Evolutionary conservation across 768 basidiomycete genomes (phyloP), one percentile per base, ranked within the genome.

Genomic region (Suillus plorans): DNA sequence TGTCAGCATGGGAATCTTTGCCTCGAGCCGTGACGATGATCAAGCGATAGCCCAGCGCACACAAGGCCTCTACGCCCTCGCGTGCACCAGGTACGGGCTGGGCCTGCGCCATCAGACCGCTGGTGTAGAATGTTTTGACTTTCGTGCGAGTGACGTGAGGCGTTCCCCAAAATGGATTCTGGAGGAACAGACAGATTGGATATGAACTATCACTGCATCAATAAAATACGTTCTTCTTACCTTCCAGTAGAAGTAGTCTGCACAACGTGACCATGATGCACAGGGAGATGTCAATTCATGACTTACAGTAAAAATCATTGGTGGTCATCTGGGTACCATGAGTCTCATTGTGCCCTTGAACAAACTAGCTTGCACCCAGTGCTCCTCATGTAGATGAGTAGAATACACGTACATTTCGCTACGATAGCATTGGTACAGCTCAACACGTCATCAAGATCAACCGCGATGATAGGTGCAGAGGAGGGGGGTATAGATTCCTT

Each of bases 221-320:
- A 25, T 37, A 18, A 31, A 10, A 50, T 18, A 57, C 42, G 28
- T 45, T 25, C 34, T 36, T 49, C 73, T 59, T 60, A 84, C 89
- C 81, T 89, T 90, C 90, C 90, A 91, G 71, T 88, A 90, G 73
- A 89, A 89, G 68, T 89, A 90, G 71, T 91, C 86, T 88, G 52
- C 12, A 58, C 12, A 12, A 25, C 39, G 47, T 62, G 60, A 60
- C 18, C n/a, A 36, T 59, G 37, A 25, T 49, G 45, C 58, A 44
- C 58, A n/a, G 18, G 52, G 36, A 50, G 34, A 60, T 34, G 41
- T 28, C 36, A 39, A 50, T 50, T 18, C 47, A 45, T 18, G 42
- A 76, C 86, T 75, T 69, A 86, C 88, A 91, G 68, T 86, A 86
- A 72, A 89, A 90, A 60, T 82, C 68, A n/a, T 81, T 76, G 53